Base-by-base conservation (phyloP, 108 stramenopile species). In the Thalassiosira profunda region DNA sequence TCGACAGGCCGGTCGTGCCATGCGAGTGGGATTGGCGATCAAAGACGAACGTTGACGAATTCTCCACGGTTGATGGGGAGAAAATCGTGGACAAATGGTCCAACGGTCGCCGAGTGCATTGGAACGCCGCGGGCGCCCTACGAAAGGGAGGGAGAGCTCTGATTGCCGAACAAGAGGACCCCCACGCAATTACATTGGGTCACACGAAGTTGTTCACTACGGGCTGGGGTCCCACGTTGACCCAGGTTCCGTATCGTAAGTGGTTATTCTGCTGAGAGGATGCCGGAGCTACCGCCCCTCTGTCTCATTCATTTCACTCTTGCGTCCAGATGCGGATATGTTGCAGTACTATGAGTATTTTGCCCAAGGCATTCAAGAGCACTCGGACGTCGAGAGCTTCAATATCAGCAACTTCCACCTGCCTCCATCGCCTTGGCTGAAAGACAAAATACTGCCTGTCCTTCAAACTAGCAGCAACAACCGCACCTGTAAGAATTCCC, bases 191-290 rank as follows among this genome's bases (percentile, higher is more conserved):
- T 34, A 52, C 26, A 20, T 28, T 52, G 26, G 24, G 34, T n/a
- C 20, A 15, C 20, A 15, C 17, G 26, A 15, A n/a, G n/a, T n/a
- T n/a, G n/a, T n/a, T n/a, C n/a, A n/a, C n/a, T n/a, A n/a, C 34
- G n/a, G 28, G 51, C 20, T 15, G 5, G 0, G 17, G 26, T 28
- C 2, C 20, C 1, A 60, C 3, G 4, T 28, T 63, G 14, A 44
- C 62, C 29, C 62, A 63, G 29, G 62, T 63, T 17, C 62, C 62
- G 25, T 63, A 47, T 63, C 62, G 45, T 63, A 12, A 63, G 62
- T 26, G 8, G 15, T 12, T 24, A 21, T 41, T 2, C 42, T 25
- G 28, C 33, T 6, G 12, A 6, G 10, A 0, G 28, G 12, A 20
- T 18, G 2, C 1, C 2, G 11, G n/a, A 11, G 11, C 28, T 48